phyloP scores from a whole-genome alignment of 2,329 filamentous ascomycete species.

The Monosporascus sp. region DNA sequence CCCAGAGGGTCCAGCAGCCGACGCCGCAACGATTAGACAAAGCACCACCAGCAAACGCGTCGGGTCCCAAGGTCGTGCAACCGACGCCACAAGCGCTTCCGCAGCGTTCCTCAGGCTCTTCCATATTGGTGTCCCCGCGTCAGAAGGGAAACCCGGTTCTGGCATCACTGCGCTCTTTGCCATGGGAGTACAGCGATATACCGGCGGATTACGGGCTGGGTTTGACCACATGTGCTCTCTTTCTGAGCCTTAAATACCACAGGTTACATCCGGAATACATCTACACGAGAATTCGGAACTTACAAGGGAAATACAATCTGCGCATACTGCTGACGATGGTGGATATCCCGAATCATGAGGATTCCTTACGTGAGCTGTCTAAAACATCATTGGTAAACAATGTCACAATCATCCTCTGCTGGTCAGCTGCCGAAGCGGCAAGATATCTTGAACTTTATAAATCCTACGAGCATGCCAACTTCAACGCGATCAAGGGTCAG shows the following conservation, averaged over 20 bases:
- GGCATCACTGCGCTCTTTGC: constrained; percentile 70
- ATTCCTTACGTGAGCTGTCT: constrained; percentile 79
- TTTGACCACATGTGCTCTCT: constrained; percentile 81
- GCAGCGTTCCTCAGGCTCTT: constrained; percentile 57
- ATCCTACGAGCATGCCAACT: constrained; percentile 78
- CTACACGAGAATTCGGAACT: constrained; percentile 80
- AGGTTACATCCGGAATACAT: constrained; percentile 97
- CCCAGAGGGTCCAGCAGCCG: constrained; percentile 39
- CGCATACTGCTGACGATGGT: constrained; percentile 86
- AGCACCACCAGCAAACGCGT: constrained; percentile 34
- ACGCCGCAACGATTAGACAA: constrained; percentile 52
- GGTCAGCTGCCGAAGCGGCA: constrained; percentile 89
- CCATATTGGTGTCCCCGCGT: constrained; percentile 83
- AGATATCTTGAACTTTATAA: constrained; percentile 95
- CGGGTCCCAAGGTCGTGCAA: constrained; percentile 63
- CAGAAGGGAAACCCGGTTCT: constrained; percentile 95
- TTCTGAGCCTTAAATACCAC: constrained; percentile 94
- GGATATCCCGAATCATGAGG: constrained; percentile 92
- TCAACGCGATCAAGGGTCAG: constrained; percentile 77
- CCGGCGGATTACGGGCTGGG: constrained; percentile 89
- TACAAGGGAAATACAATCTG: constrained; percentile 81
- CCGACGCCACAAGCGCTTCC: constrained; percentile 84
- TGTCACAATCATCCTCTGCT: constrained; percentile 85
- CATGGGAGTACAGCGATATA: constrained; percentile 98
- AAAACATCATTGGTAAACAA: constrained; percentile 93